Evolutionary conservation across 768 basidiomycete genomes (phyloP).

Genomic region (Daedaleopsis nitida): DNA sequence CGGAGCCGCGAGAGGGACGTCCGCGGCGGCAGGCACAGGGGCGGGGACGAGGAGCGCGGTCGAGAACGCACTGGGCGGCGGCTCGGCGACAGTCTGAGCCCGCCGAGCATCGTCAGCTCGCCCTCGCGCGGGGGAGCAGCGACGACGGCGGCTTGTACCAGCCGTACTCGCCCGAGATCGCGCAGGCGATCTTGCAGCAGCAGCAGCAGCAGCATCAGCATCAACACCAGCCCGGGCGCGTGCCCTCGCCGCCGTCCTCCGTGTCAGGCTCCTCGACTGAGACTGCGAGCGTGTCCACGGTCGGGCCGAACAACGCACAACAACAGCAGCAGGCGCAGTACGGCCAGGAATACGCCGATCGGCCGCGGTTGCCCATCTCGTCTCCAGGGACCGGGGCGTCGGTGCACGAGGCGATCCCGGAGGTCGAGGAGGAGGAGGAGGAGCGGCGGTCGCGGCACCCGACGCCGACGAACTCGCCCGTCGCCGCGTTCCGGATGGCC

Average conservation of each 20-base stretch:
- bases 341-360: neutral
- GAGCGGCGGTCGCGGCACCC: conserved; percentile 46
- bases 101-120: conserved; percentile 35
- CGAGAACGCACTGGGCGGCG: conserved; percentile 45
- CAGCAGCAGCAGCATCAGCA: too few species aligned
- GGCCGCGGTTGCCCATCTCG: conserved; percentile 1
- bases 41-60: conserved; percentile 37
- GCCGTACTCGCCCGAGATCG: conserved; percentile 21
- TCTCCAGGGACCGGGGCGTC: neutral
- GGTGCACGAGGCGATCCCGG: conserved; percentile 29
- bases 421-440: conserved; percentile 35
- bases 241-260: conserved; percentile 24
- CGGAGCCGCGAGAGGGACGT: conserved; percentile 10
- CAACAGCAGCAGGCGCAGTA: conserved; percentile 2
- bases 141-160: conserved; percentile 17
- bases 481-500: conserved; percentile 29
- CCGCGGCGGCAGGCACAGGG: conserved; percentile 11
- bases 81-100: conserved; percentile 41
- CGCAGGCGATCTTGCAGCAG: conserved; percentile 14
- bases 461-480: conserved; percentile 67
- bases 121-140: conserved; percentile 20
- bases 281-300: conserved; percentile 29
- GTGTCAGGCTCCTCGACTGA: conserved; percentile 31
- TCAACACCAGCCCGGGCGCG: neutral
- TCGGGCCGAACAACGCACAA: conserved; percentile 14